Base-by-base conservation (phyloP, 345 rosid genomes). In the Schrenkiella parvula region DNA sequence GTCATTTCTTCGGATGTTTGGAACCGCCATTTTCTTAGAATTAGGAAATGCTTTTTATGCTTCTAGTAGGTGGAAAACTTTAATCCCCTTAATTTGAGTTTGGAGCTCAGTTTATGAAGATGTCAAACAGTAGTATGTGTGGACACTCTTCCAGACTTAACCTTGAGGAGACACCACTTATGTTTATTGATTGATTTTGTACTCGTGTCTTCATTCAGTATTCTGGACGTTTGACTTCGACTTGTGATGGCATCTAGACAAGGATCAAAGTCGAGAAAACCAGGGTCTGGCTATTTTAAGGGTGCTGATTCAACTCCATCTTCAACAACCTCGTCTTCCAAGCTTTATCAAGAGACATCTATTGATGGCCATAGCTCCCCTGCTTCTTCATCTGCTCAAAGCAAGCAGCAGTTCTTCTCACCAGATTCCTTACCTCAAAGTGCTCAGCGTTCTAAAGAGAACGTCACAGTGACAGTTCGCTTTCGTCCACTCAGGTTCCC, bases 341-440 rank as follows among this genome's bases (percentile, higher is more conserved):
- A 90, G 79, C 88, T 80, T 68, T 72, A 71, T 55, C 78, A 75
- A n/a, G 99, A 90, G 72, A 86, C 93, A 7, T 95, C 98, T 57
- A 12, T 84, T 2, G 98, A 95, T 70, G 88, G 91, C 15, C 97
- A 84, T 81, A 92, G 96, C 84, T 95, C 99, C 23, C 99, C 99
- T 5, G 96, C 95, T 1, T 91, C 98, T 14, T 89, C 98, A 12
- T 95, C 99, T 10, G 92, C 95, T 61, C 87, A 88, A 17, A 89
- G 97, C 79, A 95, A 91, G 80, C 97, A 85, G 8, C 92, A 78
- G 38, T 86, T 76, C 55, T 82, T 81, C 72, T 86, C 84, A 82
- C 71, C 91, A 0, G 96, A 88, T 39, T 80, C 73, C 47, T 73
- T 72, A 15, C 76, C 83, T 6, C 65, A 31, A 32, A 81, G 77